phyloP scores from a whole-genome alignment of 1,284 basidiomycete genomes.

The Cryptococcus hybrid region DNA sequence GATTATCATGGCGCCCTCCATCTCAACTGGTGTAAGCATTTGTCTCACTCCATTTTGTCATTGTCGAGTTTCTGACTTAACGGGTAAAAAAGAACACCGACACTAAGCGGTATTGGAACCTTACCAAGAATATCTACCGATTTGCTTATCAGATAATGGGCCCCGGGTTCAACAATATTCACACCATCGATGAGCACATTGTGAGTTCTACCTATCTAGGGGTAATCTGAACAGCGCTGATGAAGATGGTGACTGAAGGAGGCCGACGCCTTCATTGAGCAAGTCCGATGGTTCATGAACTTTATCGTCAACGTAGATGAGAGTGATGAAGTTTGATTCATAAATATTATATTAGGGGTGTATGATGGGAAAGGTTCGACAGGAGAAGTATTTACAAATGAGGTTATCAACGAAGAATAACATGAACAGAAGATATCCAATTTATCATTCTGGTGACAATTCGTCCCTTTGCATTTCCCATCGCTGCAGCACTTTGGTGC shows the following conservation, averaged over 20 bases:
- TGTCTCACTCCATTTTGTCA: neutral
- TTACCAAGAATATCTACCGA: conserved; percentile 44
- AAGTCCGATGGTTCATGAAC: conserved; percentile 42
- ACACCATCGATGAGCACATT: conserved; percentile 44
- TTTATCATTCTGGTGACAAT: neutral
- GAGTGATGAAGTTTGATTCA: conserved; percentile 23
- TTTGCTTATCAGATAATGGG: conserved; percentile 27
- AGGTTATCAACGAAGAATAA: neutral
- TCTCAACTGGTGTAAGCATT: conserved; percentile 30
- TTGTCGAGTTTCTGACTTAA: neutral
- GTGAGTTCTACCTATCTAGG: conserved; percentile 8
- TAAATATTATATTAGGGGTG: too few relatives aligned
- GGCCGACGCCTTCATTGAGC: conserved; percentile 36
- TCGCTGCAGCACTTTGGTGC: conserved; percentile 3
- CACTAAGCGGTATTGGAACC: conserved; percentile 45
- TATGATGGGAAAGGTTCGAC: neutral
- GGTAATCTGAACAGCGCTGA: neutral
- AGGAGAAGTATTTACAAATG: neutral
- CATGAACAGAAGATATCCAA: neutral
- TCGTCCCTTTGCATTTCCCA: conserved; percentile 1
- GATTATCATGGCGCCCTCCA: conserved; percentile 34
- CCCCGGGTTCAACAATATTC: conserved; percentile 21
- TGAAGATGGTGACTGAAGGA: conserved; percentile 6
- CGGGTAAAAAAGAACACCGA: conserved; percentile 34
- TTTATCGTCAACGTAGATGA: conserved; percentile 44